A percentile compares a stretch with the other conserved stretches of the same genome.
Conservation (phyloP, 345 rosid species). For the Corchorus olitorius region DNA sequence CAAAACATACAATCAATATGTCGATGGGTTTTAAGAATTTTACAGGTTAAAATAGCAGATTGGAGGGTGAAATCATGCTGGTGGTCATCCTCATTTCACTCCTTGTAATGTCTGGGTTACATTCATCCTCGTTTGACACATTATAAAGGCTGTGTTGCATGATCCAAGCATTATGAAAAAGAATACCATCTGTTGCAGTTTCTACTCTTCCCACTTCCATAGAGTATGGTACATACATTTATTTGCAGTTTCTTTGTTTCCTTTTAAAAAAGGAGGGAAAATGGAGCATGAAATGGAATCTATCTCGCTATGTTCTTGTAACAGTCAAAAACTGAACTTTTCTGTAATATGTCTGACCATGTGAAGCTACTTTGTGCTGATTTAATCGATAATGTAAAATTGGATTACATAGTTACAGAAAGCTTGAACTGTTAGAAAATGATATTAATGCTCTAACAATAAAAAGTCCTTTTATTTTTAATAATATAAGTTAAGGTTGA, state of each 20-base stretch:
- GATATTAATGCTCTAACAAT: no score
- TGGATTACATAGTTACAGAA: slow-evolving; percentile 4
- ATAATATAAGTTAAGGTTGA: no score
- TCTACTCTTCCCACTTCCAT: neutral
- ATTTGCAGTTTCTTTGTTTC: neutral
- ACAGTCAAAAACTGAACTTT: neutral
- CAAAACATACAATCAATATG: neutral
- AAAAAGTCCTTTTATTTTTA: no score
- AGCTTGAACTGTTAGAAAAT: no score
- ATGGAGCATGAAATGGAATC: neutral
- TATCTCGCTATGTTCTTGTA: neutral
- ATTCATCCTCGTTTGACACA: no score
- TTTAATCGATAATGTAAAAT: neutral
- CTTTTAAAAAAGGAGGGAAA: neutral
- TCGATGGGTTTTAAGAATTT: neutral
- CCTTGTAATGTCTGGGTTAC: no score
- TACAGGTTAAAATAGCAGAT: neutral
- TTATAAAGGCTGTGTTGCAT: no score
- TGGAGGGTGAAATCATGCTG: neutral
- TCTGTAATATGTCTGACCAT: neutral
- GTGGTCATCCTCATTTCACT: neutral
- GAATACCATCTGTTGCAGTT: neutral
- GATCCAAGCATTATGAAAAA: no score
- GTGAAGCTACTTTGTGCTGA: neutral
- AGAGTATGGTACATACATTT: neutral